Conservation (phyloP, 305 asterid genomes). For the Fraxinus albicans region DNA sequence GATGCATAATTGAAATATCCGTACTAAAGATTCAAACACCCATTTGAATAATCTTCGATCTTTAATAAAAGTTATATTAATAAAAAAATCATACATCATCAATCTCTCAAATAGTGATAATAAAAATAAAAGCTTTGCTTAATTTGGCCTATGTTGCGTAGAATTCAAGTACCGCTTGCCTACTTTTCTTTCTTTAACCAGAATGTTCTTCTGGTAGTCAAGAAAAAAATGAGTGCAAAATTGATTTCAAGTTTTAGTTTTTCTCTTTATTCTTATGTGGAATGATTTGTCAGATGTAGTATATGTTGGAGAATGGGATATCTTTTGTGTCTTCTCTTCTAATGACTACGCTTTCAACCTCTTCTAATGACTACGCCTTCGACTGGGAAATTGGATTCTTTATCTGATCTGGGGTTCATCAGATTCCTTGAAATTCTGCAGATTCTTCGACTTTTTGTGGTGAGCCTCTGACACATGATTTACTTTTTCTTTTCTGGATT, state of each 20-base stretch:
- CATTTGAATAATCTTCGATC: constrained; percentile 17
- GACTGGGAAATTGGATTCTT: constrained; percentile 45
- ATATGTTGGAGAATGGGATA: constrained; percentile 42
- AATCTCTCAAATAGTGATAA: constrained; percentile 10
- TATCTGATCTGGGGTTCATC: constrained; percentile 60
- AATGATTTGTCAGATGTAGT: constrained; percentile 27
- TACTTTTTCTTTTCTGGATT: background rate
- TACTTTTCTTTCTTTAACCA: constrained; percentile 32
- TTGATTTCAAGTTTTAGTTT: constrained; percentile 11
- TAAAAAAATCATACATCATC: constrained; percentile 22
- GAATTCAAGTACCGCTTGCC: constrained; percentile 42
- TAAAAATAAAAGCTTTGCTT: constrained; percentile 2
- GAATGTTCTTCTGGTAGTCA: constrained; percentile 40
- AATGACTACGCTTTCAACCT: constrained; percentile 39
- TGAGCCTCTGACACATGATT: constrained; percentile 28
- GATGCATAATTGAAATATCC: constrained; percentile 18
- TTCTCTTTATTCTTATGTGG: constrained; percentile 20
- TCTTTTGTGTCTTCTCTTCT: constrained; percentile 39
- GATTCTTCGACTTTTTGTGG: constrained; percentile 59
- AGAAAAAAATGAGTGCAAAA: constrained; percentile 22
- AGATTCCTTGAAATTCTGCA: constrained; percentile 55
- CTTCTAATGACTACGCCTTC: constrained; percentile 40
- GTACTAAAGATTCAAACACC: constrained; percentile 17
- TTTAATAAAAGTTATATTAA: constrained; percentile 19
- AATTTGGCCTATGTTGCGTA: constrained; percentile 45